Conservation (phyloP, 768 basidiomycete genomes). For the Pleurotus djamor region DNA sequence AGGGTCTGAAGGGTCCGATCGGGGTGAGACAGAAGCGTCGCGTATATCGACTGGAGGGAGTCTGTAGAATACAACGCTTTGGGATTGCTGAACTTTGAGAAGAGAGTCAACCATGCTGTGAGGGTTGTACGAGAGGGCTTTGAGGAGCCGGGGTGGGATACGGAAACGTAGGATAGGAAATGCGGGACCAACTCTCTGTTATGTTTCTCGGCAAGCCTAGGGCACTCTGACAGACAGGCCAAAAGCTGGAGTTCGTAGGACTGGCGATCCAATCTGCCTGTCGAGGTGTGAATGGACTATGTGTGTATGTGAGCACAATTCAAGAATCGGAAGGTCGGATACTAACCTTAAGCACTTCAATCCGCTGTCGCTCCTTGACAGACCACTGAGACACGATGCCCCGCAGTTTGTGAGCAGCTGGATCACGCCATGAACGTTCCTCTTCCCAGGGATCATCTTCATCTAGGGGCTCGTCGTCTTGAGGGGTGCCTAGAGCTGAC, state of each 20-base stretch:
- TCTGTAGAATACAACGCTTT: conserved; percentile 77
- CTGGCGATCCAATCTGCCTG: conserved; percentile 65
- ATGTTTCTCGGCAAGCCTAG: conserved; percentile 80
- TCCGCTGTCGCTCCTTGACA: conserved; percentile 22
- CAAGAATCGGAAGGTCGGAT: conserved; percentile 17
- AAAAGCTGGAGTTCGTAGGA: conserved; percentile 86
- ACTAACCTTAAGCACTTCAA: conserved; percentile 31
- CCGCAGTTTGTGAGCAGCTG: conserved; percentile 62
- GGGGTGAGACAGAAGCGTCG: conserved; percentile 78
- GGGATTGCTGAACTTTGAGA: conserved; percentile 92
- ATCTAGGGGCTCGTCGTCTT: conserved; percentile 9
- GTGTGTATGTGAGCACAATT: neutral
- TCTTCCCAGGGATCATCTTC: conserved; percentile 52
- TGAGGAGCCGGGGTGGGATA: conserved; percentile 23
- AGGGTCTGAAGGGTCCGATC: conserved; percentile 75
- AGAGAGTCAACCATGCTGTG: conserved; percentile 75
- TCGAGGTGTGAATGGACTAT: conserved; percentile 13
- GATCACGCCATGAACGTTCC: conserved; percentile 79
- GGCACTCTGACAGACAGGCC: conserved; percentile 60
- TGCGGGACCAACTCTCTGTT: conserved; percentile 85
- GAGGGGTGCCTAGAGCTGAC: conserved; percentile 4
- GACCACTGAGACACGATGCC: conserved; percentile 48
- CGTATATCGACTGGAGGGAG: conserved; percentile 64
- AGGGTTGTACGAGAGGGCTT: conserved; percentile 63
- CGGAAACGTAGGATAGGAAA: conserved; percentile 58